A percentile compares a stretch with the other conserved stretches of the same genome.
Conservation (phyloP, 208 protist species). For the Strigomonas culicis region DNA sequence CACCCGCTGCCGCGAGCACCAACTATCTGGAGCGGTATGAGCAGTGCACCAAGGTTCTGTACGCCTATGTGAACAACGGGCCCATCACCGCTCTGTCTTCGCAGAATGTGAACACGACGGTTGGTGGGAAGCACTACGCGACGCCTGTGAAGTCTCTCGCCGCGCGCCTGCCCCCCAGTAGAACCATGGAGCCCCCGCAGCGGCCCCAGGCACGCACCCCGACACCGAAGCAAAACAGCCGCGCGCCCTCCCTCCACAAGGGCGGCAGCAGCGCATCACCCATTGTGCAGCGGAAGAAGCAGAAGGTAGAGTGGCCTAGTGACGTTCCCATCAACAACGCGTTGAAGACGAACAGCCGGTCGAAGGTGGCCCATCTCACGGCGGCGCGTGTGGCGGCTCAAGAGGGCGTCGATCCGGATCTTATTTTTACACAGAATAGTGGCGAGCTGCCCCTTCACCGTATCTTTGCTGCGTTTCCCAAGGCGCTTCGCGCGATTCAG, state of each 20-base stretch:
- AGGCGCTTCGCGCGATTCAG: constrained; percentile 61
- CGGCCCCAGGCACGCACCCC: constrained; percentile 32
- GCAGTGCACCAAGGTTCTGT: constrained; percentile 73
- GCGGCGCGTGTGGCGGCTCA: constrained; percentile 71
- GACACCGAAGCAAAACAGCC: constrained; percentile 15
- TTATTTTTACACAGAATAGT: constrained; percentile 75
- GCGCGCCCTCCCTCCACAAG: constrained; percentile 6
- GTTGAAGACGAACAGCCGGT: constrained; percentile 79
- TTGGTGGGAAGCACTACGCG: constrained; percentile 23
- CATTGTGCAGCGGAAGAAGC: constrained; percentile 19
- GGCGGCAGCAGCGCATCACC: background rate
- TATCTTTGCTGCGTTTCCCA: constrained; percentile 76
- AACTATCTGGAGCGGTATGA: constrained; percentile 72
- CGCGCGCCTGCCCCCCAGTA: background rate
- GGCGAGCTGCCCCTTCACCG: constrained; percentile 66
- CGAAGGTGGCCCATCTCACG: constrained; percentile 74
- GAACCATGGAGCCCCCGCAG: constrained; percentile 5
- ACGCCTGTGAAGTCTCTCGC: constrained; percentile 15
- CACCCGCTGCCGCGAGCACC: constrained; percentile 43
- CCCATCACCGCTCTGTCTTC: constrained; percentile 63
- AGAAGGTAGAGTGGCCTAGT: constrained; percentile 68
- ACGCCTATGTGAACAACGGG: constrained; percentile 82
- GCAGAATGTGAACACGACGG: constrained; percentile 71
- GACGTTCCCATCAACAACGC: constrained; percentile 69
- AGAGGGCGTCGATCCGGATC: constrained; percentile 74